Evolutionary conservation across 176 grass and related monocot species (phyloP), one percentile per base, ranked within the genome.

Genomic region (Lolium perenne): DNA sequence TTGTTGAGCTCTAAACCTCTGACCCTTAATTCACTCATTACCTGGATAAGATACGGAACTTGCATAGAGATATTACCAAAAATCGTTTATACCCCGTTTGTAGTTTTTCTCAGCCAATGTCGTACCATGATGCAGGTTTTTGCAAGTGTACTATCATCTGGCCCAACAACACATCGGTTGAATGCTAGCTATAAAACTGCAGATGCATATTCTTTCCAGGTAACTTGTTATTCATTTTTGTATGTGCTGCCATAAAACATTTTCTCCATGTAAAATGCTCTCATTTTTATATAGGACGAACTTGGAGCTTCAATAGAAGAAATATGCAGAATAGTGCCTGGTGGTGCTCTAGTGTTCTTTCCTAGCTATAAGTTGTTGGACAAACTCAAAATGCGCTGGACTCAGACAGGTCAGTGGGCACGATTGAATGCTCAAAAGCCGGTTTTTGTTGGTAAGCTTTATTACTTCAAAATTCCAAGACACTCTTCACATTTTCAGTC

Each of bases 321-420:
- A 92, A 98, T 98, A 91, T 95, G 91, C 72, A 95, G 91, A 69
- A 83, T 95, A 72, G 90, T 93, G 20, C 96, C 96, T 76, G 89
- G 93, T 53, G 96, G 96, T 48, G 90, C 92, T 87, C 91, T 98
- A 84, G 96, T 94, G 74, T 98, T 98, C 70, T 95, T 98, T 41
- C 96, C 96, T 75, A 98, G 96, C 83, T 98, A 95, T 68, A 98
- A 98, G 68, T 89, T 98, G 72, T 79, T 98, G 82, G 96, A 98
- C 40, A 98, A 95, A 83, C 47, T 98, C 57, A 92, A 86, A 72
- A 56, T 20, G 10, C 93, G 96, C 8, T 98, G 96, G 96, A 88
- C 59, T 81, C 81, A 92, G 56, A 98, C 96, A 81, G 93, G 93
- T 81, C 96, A 95, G 82, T 98, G 96, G 96, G 84, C 86, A 86